Evolutionary conservation across 495 filamentous ascomycete genomes (phyloP), one percentile per base, ranked within the genome.

Genomic region (Aspergillus bertholletiae): DNA sequence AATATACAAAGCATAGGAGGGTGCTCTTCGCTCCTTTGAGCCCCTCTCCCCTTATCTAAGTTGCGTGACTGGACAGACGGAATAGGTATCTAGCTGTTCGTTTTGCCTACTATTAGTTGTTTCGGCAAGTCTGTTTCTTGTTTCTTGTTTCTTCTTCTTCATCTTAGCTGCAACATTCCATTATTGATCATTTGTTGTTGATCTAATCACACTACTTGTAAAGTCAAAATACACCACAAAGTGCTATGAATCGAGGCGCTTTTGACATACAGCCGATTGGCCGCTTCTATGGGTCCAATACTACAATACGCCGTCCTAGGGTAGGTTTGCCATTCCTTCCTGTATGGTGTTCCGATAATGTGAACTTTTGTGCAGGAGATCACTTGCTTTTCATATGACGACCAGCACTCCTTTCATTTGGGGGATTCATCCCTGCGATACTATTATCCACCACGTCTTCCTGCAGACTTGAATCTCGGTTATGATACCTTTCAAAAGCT

Each of bases 331-430:
- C 20, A 23, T 49, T 28, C 17, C 8, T n/a, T 24, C 39, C 26
- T 44, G 47, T 26, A 46, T 23, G 46, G 34, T 12, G 22, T 51
- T 40, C 21, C 17, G 20, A 34, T 46, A 17, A 34, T 47, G 27
- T 45, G 55, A 28, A 27, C 28, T 3, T 43, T n/a, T 7, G 13
- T 35, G 34, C 27, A 92, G 87, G 94, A 98, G 73, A 89, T 97
- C 48, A 78, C 89, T 2, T 88, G 75, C 66, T 98, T 97, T 68
- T 97, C 93, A 0, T 97, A 91, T 69, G 90, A 97, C 71, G 77
- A 88, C 11, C 67, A 90, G 12, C 95, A 88, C 68, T 60, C 79
- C n/a, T 90, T 88, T 62, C 85, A 74, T 46, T 80, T 88, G 11
- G 90, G 89, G 43, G 85, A 88, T 39, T 83, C 85, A 12, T 92